phyloP scores from a whole-genome alignment of 106 monocot genomes.

The Amphibolis antarctica region DNA sequence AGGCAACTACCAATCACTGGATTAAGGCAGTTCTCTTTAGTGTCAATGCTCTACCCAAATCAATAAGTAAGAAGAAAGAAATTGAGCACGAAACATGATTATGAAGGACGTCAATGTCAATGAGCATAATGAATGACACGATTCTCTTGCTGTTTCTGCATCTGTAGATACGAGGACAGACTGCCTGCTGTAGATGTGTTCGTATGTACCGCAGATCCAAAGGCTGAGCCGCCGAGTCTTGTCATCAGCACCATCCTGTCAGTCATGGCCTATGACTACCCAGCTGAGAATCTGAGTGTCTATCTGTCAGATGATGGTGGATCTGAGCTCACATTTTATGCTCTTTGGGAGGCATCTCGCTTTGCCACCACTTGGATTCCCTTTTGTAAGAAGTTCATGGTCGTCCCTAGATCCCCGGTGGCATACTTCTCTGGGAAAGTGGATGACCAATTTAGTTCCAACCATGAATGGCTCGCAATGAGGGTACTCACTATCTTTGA shows the following conservation, averaged over 20 bases:
- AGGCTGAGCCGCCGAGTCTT: constrained; percentile 2
- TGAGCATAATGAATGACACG: too few relatives aligned
- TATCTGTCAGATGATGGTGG: constrained; percentile 13
- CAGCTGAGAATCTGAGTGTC: constrained; percentile 5
- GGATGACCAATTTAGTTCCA: neutral
- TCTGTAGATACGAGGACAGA: constrained; percentile 3
- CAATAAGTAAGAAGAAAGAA: too few relatives aligned
- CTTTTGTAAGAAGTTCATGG: constrained; percentile 5
- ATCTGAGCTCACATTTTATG: constrained; percentile 8
- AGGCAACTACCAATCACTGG: too few relatives aligned
- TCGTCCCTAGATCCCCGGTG: constrained; percentile 3
- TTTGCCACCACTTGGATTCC: constrained; percentile 3
- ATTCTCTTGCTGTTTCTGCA: too few relatives aligned
- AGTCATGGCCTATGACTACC: too few relatives aligned
- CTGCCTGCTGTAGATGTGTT: constrained; percentile 2
- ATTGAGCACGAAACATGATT: too few relatives aligned
- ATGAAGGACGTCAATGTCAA: too few relatives aligned
- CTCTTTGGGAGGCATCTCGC: constrained; percentile 1
- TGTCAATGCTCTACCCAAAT: too few relatives aligned
- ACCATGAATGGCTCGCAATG: too few relatives aligned
- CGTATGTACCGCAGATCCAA: constrained; percentile 10
- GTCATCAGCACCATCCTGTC: constrained; percentile 9
- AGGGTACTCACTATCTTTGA: too few relatives aligned
- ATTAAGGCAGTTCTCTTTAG: too few relatives aligned
- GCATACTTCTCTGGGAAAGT: constrained; percentile 1